A percentile compares a stretch with the other conserved stretches of the same genome.
Conservation (phyloP, 163 green algal genomes). For the Chlorella variabilis region DNA sequence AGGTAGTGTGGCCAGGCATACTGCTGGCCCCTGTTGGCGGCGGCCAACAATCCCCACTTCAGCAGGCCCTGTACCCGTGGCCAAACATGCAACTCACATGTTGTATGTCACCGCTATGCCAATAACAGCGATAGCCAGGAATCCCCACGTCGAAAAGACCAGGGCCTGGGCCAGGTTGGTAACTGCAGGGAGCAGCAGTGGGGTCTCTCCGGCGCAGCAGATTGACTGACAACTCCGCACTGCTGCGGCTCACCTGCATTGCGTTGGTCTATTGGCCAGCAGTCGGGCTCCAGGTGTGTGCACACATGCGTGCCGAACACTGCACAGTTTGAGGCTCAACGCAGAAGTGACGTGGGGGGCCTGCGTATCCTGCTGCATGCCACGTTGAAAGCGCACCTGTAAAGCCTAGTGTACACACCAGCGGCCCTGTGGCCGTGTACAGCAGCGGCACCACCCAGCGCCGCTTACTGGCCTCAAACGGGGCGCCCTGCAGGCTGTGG, state of each 20-base stretch:
- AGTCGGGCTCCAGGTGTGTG: constrained; percentile 19
- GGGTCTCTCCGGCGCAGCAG: not conserved
- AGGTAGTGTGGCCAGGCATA: no score
- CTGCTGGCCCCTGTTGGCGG: no score
- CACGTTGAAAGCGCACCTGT: no score
- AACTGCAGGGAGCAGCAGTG: not conserved
- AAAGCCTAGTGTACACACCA: constrained; percentile 18
- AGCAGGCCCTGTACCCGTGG: no score
- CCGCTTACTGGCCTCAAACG: constrained; percentile 50
- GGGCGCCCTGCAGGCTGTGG: constrained; percentile 21
- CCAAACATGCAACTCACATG: no score
- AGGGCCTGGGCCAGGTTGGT: constrained; percentile 29
- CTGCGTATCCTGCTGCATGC: no score
- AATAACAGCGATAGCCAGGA: not conserved
- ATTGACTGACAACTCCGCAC: no score
- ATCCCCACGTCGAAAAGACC: constrained; percentile 40
- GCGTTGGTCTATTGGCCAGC: constrained; percentile 27
- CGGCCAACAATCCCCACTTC: no score
- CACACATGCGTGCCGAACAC: constrained; percentile 10
- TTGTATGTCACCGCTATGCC: constrained; percentile 24
- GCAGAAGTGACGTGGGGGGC: no score
- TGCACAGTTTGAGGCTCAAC: no score
- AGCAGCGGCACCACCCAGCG: constrained; percentile 37
- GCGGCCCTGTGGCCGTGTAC: constrained; percentile 37
- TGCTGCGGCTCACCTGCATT: constrained; percentile 9